Conservation (phyloP, 2,329 filamentous ascomycete species). For the Cryphonectria parasitica region DNA sequence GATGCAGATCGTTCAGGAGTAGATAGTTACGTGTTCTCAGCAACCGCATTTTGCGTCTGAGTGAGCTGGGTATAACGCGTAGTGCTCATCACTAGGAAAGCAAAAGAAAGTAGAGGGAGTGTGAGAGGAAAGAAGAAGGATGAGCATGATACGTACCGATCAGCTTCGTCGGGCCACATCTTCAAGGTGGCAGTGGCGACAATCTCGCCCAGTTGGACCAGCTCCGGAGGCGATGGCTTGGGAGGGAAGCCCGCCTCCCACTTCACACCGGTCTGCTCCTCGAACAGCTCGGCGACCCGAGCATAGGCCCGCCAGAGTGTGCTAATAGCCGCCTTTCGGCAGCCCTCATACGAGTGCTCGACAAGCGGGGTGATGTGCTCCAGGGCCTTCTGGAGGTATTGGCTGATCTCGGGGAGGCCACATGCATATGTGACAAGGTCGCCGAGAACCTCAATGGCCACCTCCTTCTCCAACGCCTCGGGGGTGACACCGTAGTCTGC, state of each 20-base stretch:
- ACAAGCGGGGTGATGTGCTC: constrained; percentile 78
- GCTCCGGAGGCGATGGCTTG: constrained; percentile 73
- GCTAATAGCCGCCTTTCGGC: constrained; percentile 87
- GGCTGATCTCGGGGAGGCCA: constrained; percentile 70
- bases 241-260: constrained; percentile 89
- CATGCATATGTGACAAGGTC: constrained; percentile 90
- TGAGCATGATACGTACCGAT: constrained; percentile 73
- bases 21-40: constrained; percentile 79
- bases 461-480: constrained; percentile 94
- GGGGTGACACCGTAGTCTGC: constrained; percentile 89
- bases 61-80: constrained; percentile 99
- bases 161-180: constrained; percentile 87
- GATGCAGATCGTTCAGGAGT: constrained; percentile 44
- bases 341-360: constrained; percentile 90
- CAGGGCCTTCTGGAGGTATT: constrained; percentile 88
- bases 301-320: constrained; percentile 94
- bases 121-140: constrained; percentile 21
- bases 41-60: constrained; percentile 90
- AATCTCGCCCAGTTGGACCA: constrained; percentile 83
- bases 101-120: not conserved
- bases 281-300: constrained; percentile 85
- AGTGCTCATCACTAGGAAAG: constrained; percentile 74
- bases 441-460: constrained; percentile 91
- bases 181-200: constrained; percentile 83
- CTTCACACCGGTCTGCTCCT: constrained; percentile 77